Conservation (phyloP, 108 stramenopile genomes). For the Nitzschia sp. region DNA sequence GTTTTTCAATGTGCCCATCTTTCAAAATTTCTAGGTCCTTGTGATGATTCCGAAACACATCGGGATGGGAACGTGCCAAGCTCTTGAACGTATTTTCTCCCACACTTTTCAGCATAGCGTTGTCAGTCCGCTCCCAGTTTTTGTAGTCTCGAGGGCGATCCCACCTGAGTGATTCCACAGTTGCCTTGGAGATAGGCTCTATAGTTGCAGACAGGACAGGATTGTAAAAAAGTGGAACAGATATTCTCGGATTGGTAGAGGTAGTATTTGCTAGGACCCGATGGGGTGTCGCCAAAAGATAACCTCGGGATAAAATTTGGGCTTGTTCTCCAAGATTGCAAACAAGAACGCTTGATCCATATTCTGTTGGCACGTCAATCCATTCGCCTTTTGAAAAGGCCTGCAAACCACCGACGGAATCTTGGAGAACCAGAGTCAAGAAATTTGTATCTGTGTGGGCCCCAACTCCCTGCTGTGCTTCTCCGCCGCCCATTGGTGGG, state of each 20-base stretch:
- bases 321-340: slow-evolving; percentile 76
- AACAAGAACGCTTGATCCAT: slow-evolving; percentile 31
- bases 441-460: slow-evolving; percentile 72
- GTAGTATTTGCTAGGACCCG: slow-evolving; percentile 44
- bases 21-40: slow-evolving; percentile 45
- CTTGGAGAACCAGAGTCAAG: slow-evolving; percentile 61
- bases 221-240: slow-evolving; percentile 69
- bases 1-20: slow-evolving; percentile 42
- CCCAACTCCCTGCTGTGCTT: slow-evolving; percentile 52
- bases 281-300: slow-evolving; percentile 73
- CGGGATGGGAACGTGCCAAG: slow-evolving; percentile 65
- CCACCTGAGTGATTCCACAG: slow-evolving; percentile 3
- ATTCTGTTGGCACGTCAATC: slow-evolving; percentile 49
- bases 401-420: slow-evolving; percentile 49
- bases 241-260: slow-evolving; percentile 34
- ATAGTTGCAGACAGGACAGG: slow-evolving; percentile 56
- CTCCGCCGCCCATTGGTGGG: slow-evolving; percentile 30
- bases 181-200: slow-evolving; percentile 34
- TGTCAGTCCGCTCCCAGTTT: slow-evolving; percentile 46
- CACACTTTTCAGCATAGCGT: slow-evolving; percentile 43
- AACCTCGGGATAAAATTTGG: slow-evolving; percentile 51
- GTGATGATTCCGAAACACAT: slow-evolving; percentile 56
- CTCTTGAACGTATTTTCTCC: slow-evolving; percentile 80
- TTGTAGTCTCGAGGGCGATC: slow-evolving; percentile 30
- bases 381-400: slow-evolving; percentile 58